Evolutionary conservation across 2,329 filamentous ascomycete genomes (phyloP).

Genomic region (Rutstroemia sp.): DNA sequence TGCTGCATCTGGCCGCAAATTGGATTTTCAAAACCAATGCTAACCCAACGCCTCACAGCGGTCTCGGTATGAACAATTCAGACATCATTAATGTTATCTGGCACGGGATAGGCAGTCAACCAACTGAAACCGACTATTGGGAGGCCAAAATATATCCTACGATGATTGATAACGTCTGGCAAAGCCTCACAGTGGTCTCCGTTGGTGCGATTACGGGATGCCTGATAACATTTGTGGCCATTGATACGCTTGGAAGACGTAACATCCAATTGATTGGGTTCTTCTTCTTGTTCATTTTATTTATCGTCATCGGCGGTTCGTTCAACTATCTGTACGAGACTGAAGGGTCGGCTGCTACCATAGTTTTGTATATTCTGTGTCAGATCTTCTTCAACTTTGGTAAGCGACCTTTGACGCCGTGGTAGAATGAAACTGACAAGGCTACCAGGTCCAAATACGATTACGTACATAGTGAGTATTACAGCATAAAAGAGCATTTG

Average conservation of each 20-base stretch:
- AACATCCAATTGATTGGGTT: slow-evolving; percentile 21
- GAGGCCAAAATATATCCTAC: slow-evolving; percentile 10
- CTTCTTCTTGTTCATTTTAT: slow-evolving; percentile 20
- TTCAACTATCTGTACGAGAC: slow-evolving; percentile 27
- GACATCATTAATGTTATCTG: slow-evolving; percentile 16
- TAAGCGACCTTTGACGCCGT: not conserved
- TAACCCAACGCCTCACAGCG: slow-evolving; percentile 22
- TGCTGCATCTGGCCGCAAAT: too few relatives aligned
- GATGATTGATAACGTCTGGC: slow-evolving; percentile 15
- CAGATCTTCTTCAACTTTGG: slow-evolving; percentile 42
- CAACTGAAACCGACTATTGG: too few relatives aligned
- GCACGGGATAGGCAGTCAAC: slow-evolving; percentile 10
- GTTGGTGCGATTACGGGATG: slow-evolving; percentile 15
- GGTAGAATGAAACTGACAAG: not conserved
- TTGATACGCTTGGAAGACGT: slow-evolving; percentile 17
- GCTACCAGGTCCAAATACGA: slow-evolving; percentile 5
- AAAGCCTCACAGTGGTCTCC: slow-evolving; percentile 18
- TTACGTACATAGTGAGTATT: slow-evolving; percentile 21
- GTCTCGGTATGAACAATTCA: slow-evolving; percentile 56
- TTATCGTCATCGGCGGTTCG: slow-evolving; percentile 17
- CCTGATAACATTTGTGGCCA: slow-evolving; percentile 16
- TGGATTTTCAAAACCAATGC: too few relatives aligned
- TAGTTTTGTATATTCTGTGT: slow-evolving; percentile 35
- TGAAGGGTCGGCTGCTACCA: slow-evolving; percentile 28
- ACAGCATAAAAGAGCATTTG: slow-evolving; percentile 18